phyloP scores from a whole-genome alignment of 164 flowering plant genomes.

The Hamamelis virginiana region DNA sequence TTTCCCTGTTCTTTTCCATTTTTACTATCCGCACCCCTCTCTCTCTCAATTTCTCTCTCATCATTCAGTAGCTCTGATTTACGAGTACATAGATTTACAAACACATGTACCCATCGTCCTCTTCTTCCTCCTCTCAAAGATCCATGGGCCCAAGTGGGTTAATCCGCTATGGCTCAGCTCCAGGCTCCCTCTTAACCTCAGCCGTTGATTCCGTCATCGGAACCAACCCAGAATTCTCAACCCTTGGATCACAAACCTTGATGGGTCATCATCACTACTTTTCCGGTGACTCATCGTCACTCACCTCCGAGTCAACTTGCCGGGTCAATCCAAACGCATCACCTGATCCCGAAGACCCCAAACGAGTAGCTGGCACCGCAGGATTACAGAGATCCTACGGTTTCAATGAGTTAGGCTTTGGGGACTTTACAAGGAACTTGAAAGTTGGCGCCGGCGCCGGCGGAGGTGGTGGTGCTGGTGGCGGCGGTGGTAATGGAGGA shows the following conservation, averaged over 20 bases:
- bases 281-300: constrained; percentile 35
- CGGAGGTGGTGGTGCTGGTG: too few relatives aligned
- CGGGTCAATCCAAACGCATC: constrained; percentile 27
- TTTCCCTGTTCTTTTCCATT: not conserved
- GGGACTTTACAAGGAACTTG: constrained; percentile 14
- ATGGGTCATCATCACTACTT: constrained; percentile 29
- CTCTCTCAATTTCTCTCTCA: constrained; percentile 9
- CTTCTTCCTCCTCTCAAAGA: constrained; percentile 31
- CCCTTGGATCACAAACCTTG: constrained; percentile 22
- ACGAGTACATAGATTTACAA: not conserved
- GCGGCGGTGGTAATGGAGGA: not conserved
- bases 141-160: constrained; percentile 27
- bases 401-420: constrained; percentile 24
- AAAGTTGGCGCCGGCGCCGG: constrained; percentile 14
- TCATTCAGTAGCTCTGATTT: not conserved
- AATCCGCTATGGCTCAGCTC: constrained; percentile 60
- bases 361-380: not conserved
- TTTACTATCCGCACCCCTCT: not conserved
- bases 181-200: constrained; percentile 44
- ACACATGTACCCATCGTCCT: constrained; percentile 36
- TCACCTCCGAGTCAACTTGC: constrained; percentile 34
- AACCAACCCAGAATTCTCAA: constrained; percentile 17
- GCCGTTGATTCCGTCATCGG: constrained; percentile 51
- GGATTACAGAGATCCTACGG: constrained; percentile 39
- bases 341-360: constrained; percentile 8